phyloP scores from a whole-genome alignment of 2,329 filamentous ascomycete genomes.

The Scorias spongiosa region DNA sequence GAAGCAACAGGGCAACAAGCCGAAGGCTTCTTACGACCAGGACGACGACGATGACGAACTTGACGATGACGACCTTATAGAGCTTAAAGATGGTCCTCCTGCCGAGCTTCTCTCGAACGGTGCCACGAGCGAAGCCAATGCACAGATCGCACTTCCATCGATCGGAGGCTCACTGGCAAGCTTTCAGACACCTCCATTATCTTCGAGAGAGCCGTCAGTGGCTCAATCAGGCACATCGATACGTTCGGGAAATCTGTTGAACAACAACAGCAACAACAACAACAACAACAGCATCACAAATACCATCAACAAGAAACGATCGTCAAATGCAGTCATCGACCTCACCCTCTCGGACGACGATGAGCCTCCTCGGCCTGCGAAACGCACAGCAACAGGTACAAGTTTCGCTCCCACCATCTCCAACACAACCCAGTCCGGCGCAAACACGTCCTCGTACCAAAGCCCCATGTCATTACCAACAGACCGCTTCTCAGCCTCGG shows the following conservation, averaged over 20 bases:
- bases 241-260: too few relatives aligned
- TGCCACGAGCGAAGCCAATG: constrained; percentile 8
- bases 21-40: constrained; percentile 19
- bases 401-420: constrained; percentile 5
- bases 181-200: constrained; percentile 27
- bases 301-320: constrained; percentile 26
- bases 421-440: constrained; percentile 7
- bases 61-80: constrained; percentile 31
- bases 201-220: constrained; percentile 27
- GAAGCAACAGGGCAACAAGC: constrained; percentile 19
- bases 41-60: constrained; percentile 29
- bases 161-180: constrained; percentile 11
- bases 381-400: constrained; percentile 16
- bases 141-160: constrained; percentile 7
- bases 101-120: constrained; percentile 1
- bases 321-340: constrained; percentile 32
- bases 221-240: constrained; percentile 11
- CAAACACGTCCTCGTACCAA: constrained; percentile 7
- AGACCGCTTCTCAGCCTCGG: neutral
- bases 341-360: constrained; percentile 34
- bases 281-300: constrained; percentile 10
- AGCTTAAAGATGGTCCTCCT: constrained; percentile 23
- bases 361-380: constrained; percentile 23
- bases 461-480: constrained; percentile 10
- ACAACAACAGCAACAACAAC: constrained; percentile 5